phyloP scores from a whole-genome alignment of 345 rosid genomes.

The Noccaea caerulescens region DNA sequence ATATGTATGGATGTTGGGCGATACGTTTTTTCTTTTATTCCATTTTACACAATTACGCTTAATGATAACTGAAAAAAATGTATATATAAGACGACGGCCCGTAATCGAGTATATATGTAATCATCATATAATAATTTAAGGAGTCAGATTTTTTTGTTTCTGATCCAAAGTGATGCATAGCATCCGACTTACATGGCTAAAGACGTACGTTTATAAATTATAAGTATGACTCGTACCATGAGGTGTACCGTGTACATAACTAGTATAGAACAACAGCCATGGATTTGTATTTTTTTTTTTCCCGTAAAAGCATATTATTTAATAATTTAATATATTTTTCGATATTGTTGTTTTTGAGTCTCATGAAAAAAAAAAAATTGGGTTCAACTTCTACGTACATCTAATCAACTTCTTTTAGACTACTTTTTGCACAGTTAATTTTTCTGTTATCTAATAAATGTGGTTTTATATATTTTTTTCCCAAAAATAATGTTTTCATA shows the following conservation, averaged over 20 bases:
- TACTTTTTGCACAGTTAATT: not conserved
- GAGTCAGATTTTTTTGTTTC: not conserved
- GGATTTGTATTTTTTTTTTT: no score
- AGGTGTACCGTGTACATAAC: not conserved
- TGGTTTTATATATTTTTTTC: no score
- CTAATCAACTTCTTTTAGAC: not conserved
- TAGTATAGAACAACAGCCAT: no score
- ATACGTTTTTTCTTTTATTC: constrained; percentile 4
- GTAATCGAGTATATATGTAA: not conserved
- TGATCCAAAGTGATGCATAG: not conserved
- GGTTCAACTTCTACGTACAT: not conserved
- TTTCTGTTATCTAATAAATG: no score
- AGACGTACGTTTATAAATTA: not conserved
- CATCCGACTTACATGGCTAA: not conserved
- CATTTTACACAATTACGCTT: not conserved
- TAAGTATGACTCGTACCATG: not conserved
- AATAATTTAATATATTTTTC: not conserved
- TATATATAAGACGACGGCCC: not conserved
- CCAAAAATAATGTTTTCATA: no score
- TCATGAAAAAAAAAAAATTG: no score
- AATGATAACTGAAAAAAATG: no score
- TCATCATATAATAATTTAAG: constrained; percentile 9
- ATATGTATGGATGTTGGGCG: not conserved
- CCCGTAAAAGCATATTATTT: no score
- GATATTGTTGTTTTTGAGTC: no score